These are phyloP conservation scores for Chlorella sp. DNA, from an alignment of 139 green algal species.

Conservation along the genomic window DNA sequence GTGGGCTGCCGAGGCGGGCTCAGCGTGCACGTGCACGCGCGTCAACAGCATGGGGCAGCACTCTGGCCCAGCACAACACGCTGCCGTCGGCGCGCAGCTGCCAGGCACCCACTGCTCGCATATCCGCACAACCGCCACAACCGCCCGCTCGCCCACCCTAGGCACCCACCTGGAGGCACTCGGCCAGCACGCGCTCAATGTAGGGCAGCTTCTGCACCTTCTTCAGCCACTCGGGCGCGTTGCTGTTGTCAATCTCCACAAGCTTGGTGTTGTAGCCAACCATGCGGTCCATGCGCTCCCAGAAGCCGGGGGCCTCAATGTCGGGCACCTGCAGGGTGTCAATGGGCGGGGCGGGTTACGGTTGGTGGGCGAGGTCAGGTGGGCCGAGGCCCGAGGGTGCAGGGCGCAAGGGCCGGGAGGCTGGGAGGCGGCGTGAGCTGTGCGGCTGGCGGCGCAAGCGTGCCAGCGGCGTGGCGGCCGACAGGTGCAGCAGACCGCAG, in stretches of 20 bases:
- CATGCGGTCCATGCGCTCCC: slow-evolving; percentile 82
- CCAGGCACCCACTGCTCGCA: too few species aligned
- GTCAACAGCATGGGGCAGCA: too few species aligned
- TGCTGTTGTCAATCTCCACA: slow-evolving; percentile 63
- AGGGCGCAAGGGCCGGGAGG: background rate
- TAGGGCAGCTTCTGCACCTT: slow-evolving; percentile 75
- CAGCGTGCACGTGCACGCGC: too few species aligned
- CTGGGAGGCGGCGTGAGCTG: background rate
- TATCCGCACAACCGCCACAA: too few species aligned
- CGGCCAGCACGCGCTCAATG: slow-evolving; percentile 79
- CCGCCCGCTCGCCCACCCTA: too few species aligned
- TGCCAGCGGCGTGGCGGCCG: background rate
- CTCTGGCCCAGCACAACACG: too few species aligned
- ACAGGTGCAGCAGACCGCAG: too few species aligned
- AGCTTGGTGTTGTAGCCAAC: slow-evolving; percentile 87
- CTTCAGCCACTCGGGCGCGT: slow-evolving; percentile 78
- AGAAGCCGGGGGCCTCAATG: slow-evolving; percentile 88
- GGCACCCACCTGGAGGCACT: slow-evolving; percentile 68
- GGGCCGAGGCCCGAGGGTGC: too few species aligned
- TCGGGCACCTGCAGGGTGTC: slow-evolving; percentile 76
- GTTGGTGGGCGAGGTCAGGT: too few species aligned
- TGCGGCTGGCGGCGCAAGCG: background rate
- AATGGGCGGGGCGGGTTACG: too few species aligned
- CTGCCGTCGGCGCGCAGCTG: too few species aligned
- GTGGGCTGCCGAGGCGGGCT: too few species aligned